Conservation (phyloP, 306 rosid genomes). For the Gleditsia sinensis region DNA sequence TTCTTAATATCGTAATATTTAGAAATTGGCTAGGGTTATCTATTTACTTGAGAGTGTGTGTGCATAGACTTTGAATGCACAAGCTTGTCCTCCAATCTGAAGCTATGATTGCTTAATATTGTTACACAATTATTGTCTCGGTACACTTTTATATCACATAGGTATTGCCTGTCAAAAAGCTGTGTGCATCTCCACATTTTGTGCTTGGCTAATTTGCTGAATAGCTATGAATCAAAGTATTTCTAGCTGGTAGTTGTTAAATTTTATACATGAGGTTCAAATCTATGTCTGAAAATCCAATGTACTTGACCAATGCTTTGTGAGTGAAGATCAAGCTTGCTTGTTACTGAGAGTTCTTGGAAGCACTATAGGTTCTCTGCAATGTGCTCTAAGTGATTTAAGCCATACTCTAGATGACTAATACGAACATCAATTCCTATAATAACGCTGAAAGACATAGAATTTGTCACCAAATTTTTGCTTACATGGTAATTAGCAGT, state of each 20-base stretch:
- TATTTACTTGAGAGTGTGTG: not conserved
- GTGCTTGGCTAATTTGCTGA: not conserved
- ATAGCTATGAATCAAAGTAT: not conserved
- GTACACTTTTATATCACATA: not conserved
- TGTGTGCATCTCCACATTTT: not conserved
- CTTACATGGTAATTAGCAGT: too few species aligned
- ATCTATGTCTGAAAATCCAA: not conserved
- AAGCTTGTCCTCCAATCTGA: not conserved
- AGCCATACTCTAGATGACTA: not conserved
- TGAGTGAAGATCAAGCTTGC: not conserved
- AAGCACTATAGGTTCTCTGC: not conserved
- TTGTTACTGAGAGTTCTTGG: not conserved
- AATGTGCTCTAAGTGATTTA: not conserved
- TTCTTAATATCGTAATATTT: not conserved
- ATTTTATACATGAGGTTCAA: not conserved
- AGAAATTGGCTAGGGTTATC: not conserved
- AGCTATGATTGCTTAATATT: not conserved
- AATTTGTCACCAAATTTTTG: not conserved
- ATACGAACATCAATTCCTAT: not conserved
- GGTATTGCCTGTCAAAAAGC: not conserved
- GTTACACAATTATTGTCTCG: not conserved
- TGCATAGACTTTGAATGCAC: not conserved
- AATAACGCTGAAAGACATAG: not conserved
- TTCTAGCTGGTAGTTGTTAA: not conserved
- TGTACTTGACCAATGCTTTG: not conserved